Percentiles rank a stretch among this genome's conserved stretches.
phyloP scores from a whole-genome alignment of 495 filamentous ascomycete species.

The Poronia punctata region DNA sequence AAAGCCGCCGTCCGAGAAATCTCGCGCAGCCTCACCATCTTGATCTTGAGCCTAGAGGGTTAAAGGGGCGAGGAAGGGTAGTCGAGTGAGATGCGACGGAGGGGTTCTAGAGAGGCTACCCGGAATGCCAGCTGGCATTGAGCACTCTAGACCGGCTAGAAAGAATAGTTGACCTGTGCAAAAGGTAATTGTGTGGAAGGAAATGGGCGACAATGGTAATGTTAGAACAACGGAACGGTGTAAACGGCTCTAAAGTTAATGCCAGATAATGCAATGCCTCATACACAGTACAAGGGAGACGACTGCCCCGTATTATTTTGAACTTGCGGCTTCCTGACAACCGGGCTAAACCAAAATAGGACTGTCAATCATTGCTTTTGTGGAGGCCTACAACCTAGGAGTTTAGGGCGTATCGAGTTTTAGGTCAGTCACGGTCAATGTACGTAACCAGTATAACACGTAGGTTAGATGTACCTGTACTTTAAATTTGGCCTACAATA shows the following conservation, averaged over 20 bases:
- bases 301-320: conserved; percentile 10
- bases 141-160: conserved; percentile 28
- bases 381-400: too few species aligned
- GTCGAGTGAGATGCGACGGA: neutral
- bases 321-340: conserved; percentile 13
- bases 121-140: conserved; percentile 28
- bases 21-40: conserved; percentile 91
- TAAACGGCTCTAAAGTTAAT: conserved; percentile 16
- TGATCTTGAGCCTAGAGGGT: conserved; percentile 27
- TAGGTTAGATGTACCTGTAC: too few species aligned
- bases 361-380: too few species aligned
- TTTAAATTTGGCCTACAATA: too few species aligned
- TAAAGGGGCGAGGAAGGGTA: neutral
- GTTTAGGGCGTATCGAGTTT: too few species aligned
- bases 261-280: conserved; percentile 31
- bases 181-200: conserved; percentile 6
- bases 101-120: conserved; percentile 11
- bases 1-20: conserved; percentile 95
- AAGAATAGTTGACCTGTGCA: neutral
- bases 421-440: too few species aligned
- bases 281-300: conserved; percentile 10
- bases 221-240: neutral
- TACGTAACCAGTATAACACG: too few species aligned
- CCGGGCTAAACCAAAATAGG: conserved; percentile 13
- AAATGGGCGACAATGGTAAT: conserved; percentile 1